phyloP scores from a whole-genome alignment of 495 filamentous ascomycete species.

The Wilcoxina mikolae region DNA sequence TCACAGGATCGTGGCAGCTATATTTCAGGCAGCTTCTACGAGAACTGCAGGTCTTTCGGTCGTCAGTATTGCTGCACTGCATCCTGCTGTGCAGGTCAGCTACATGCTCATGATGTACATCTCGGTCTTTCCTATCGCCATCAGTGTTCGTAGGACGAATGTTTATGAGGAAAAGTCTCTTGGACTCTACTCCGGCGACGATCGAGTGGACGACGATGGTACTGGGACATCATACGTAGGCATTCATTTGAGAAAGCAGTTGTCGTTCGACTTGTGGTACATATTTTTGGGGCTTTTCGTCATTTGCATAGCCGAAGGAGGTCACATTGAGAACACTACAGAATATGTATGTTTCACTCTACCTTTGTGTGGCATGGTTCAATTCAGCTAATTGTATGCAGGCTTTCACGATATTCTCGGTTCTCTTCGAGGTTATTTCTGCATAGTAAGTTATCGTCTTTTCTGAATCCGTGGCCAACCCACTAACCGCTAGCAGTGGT shows the following conservation, averaged over 20 bases:
- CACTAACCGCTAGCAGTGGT: constrained; percentile 42
- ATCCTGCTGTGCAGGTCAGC: constrained; percentile 47
- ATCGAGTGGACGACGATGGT: constrained; percentile 29
- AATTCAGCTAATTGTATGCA: constrained; percentile 6
- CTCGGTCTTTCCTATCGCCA: constrained; percentile 48
- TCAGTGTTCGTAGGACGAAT: constrained; percentile 49
- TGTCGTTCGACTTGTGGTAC: constrained; percentile 52
- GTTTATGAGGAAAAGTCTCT: constrained; percentile 64
- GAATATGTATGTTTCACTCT: constrained; percentile 30
- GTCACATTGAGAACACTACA: constrained; percentile 35
- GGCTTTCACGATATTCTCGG: constrained; percentile 36
- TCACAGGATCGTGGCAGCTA: constrained; percentile 39
- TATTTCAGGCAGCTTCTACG: constrained; percentile 47
- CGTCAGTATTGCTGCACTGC: constrained; percentile 41
- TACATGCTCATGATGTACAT: constrained; percentile 56
- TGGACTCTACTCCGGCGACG: constrained; percentile 44
- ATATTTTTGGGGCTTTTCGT: constrained; percentile 48
- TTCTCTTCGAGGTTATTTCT: constrained; percentile 40
- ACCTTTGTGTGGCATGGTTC: constrained; percentile 6
- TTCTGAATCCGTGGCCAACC: neutral
- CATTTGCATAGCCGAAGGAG: constrained; percentile 42
- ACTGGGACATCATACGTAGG: constrained; percentile 36
- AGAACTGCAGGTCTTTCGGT: constrained; percentile 45
- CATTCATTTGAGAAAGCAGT: constrained; percentile 44
- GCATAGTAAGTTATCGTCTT: constrained; percentile 30